Percentiles rank a stretch among this genome's conserved stretches.
Conservation (phyloP, 495 filamentous ascomycete species). For the Aspergillus saccharolyticus region DNA sequence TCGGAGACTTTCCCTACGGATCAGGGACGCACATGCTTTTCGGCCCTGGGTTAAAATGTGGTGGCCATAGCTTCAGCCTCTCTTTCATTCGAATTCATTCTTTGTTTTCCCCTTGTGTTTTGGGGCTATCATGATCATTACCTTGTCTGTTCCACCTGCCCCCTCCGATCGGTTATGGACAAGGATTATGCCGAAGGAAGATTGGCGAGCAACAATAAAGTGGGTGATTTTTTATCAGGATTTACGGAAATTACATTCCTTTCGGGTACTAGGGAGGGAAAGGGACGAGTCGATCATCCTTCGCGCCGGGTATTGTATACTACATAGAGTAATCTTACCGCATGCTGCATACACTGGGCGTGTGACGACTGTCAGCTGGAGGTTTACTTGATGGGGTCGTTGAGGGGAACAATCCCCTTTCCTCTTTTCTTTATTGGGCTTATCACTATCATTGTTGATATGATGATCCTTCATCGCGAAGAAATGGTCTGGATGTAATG, state of each 20-base stretch:
- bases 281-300: background rate
- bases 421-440: background rate
- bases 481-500: background rate
- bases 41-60: background rate
- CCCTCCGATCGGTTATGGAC: background rate
- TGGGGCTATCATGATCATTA: no score
- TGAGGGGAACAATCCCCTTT: background rate
- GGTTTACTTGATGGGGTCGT: background rate
- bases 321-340: background rate
- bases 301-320: background rate
- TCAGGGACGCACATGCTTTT: background rate
- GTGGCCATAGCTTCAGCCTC: background rate
- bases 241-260: background rate
- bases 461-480: no score
- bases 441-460: no score
- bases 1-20: background rate
- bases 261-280: background rate
- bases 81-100: background rate
- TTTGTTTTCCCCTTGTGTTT: background rate
- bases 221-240: background rate
- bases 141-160: background rate
- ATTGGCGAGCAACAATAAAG: no score
- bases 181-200: background rate
- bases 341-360: background rate
- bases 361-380: background rate